Evolutionary conservation across 2,329 filamentous ascomycete genomes (phyloP), one percentile per base, ranked within the genome.

Genomic region (Aspergillus transmontanensis): DNA sequence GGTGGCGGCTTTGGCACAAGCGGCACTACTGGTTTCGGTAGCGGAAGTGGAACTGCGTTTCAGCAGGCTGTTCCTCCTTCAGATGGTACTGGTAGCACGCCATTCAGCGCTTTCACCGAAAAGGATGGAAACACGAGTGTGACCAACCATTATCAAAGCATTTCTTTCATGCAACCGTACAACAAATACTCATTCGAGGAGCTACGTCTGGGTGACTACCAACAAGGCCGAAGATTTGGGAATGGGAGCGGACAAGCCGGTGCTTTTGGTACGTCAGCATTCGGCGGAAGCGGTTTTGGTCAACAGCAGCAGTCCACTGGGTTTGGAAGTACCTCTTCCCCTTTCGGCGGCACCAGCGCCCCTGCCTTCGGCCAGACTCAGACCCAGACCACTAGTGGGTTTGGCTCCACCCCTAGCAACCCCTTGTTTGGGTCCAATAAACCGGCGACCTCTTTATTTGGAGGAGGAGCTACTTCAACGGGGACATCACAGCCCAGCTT

Each of bases 111-210:
- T 5, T 79, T 75, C 51, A 77, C 74, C 6, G 82, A 84, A 65
- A 83, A 83, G 68, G 82, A 84, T 65, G 67, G 64, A 59, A 70
- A 69, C 51, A 72, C 73, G n/a, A 75, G 58, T 45, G 67, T 69
- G 11, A 83, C 75, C 57, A 82, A 80, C 64, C 74, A 80, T 62
- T 84, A 80, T 61, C 82, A 84, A 70, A 83, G 80, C 66, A 79
- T 84, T 67, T 78, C 72, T 28, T 81, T 82, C 60, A 81, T 82
- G 80, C 75, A 74, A 53, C 79, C 82, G 6, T 83, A 83, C 81
- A 89, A 89, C 77, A 96, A 95, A 76, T 98, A 90, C 83, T 97
- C 94, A 11, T 87, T 92, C n/a, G 95, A 90, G 73, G 82, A 95
- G 77, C 80, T 95, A 59, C 86, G 92, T 73, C 79, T 96, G 65